Percentiles rank a stretch among this genome's conserved stretches.
Evolutionary conservation across 1,284 basidiomycete genomes (phyloP).

Genomic region (Leucoagaricus sp.): DNA sequence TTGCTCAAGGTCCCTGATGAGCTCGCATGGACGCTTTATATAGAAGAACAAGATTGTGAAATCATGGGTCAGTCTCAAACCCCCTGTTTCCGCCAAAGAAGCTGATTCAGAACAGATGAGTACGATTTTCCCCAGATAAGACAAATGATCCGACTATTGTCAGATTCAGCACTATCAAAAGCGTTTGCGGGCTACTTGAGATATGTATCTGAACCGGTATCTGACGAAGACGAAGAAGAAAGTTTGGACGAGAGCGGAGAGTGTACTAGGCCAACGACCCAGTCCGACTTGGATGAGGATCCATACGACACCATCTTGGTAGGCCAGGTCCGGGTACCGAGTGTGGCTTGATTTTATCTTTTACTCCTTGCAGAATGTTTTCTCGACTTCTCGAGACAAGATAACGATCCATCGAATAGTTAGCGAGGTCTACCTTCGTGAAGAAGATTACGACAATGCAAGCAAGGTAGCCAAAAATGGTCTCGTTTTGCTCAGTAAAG

Average conservation of each 20-base stretch:
- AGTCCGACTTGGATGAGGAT: constrained; percentile 29
- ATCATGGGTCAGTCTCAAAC: constrained; percentile 63
- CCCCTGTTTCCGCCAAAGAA: background rate
- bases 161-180: constrained; percentile 52
- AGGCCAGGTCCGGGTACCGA: constrained; percentile 17
- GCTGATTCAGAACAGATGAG: constrained; percentile 28
- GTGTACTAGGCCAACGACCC: constrained; percentile 26
- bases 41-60: constrained; percentile 79
- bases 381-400: constrained; percentile 56
- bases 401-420: constrained; percentile 75
- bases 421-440: constrained; percentile 71
- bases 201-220: constrained; percentile 55
- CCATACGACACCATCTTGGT: constrained; percentile 58
- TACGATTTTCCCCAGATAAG: constrained; percentile 67
- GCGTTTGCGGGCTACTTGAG: constrained; percentile 72
- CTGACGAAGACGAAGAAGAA: constrained; percentile 43
- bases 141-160: constrained; percentile 73
- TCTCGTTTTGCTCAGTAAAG: constrained; percentile 56
- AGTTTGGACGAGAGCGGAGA: constrained; percentile 32
- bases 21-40: constrained; percentile 75
- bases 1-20: constrained; percentile 76
- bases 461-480: constrained; percentile 74
- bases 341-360: background rate
- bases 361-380: constrained; percentile 53
- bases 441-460: constrained; percentile 78